Percentiles rank a stretch among this genome's conserved stretches.
Conservation (phyloP, 495 filamentous ascomycete genomes). For the Sordaria brevicollis region DNA sequence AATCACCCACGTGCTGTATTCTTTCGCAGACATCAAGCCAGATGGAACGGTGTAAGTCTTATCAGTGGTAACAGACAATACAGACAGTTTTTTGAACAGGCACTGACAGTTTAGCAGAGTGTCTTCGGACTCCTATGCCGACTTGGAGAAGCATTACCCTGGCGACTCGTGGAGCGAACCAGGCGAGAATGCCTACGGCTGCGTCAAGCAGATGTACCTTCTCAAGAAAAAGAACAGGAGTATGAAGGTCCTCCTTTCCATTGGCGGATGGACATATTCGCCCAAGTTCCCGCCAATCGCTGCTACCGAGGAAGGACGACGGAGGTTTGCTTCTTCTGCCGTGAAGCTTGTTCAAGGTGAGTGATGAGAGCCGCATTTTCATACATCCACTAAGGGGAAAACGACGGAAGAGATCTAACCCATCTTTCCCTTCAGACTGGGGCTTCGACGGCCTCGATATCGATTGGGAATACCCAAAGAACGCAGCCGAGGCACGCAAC, state of each 20-base stretch:
- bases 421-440: constrained; percentile 35
- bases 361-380: background rate
- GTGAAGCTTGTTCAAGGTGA: constrained; percentile 49
- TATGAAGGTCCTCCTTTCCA: constrained; percentile 73
- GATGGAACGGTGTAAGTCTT: constrained; percentile 69
- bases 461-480: constrained; percentile 54
- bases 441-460: constrained; percentile 50
- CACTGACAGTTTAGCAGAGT: constrained; percentile 17
- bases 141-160: constrained; percentile 65
- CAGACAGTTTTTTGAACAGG: background rate
- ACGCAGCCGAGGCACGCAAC: constrained; percentile 50
- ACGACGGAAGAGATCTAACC: background rate
- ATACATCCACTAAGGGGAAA: background rate
- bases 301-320: constrained; percentile 43
- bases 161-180: constrained; percentile 58
- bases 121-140: constrained; percentile 45
- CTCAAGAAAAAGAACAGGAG: constrained; percentile 75
- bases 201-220: constrained; percentile 74
- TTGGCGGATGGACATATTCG: constrained; percentile 86
- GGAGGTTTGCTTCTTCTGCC: constrained; percentile 53
- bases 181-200: constrained; percentile 66
- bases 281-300: constrained; percentile 63
- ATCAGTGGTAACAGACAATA: no score
- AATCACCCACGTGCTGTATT: constrained; percentile 76
- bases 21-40: constrained; percentile 72